Evolutionary conservation across 768 basidiomycete genomes (phyloP).

Genomic region (Coprinopsis sp.): DNA sequence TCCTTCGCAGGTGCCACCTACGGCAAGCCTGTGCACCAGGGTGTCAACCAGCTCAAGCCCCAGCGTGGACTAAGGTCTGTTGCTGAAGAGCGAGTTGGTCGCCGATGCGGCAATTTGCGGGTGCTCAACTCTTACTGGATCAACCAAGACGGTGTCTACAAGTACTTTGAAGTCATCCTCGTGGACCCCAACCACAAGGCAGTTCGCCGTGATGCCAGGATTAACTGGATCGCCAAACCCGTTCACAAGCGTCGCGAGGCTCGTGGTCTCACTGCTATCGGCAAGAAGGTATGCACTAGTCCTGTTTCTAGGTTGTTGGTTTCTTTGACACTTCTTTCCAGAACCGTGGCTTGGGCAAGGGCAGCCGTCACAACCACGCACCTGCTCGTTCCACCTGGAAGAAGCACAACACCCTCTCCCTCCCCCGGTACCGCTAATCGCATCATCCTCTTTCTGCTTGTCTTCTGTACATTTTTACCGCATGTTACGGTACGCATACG

Average conservation of each 20-base stretch:
- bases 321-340: constrained; percentile 23
- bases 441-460: constrained; percentile 19
- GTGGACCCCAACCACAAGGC: constrained; percentile 95
- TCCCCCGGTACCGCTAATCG: constrained; percentile 81
- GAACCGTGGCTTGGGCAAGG: constrained; percentile 98
- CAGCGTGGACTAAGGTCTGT: constrained; percentile 89
- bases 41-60: constrained; percentile 98
- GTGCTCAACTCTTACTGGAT: constrained; percentile 99
- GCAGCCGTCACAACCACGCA: constrained; percentile 89
- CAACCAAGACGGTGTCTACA: constrained; percentile 98
- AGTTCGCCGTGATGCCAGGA: constrained; percentile 92
- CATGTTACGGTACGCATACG: constrained; percentile 16
- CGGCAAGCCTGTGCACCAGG: constrained; percentile 99
- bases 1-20: constrained; percentile 80
- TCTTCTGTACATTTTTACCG: constrained; percentile 19
- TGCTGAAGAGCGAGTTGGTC: constrained; percentile 97
- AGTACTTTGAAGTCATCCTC: constrained; percentile 98
- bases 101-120: constrained; percentile 91
- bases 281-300: constrained; percentile 74
- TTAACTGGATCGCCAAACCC: constrained; percentile 98
- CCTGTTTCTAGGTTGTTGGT: constrained; percentile 3
- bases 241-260: constrained; percentile 99
- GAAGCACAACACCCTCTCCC: constrained; percentile 95
- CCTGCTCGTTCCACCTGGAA: constrained; percentile 92
- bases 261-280: constrained; percentile 94